A percentile compares a stretch with the other conserved stretches of the same genome.
Conservation (phyloP, 192 early-diverging fungal genomes). For the Umbelopsis ramanniana region DNA sequence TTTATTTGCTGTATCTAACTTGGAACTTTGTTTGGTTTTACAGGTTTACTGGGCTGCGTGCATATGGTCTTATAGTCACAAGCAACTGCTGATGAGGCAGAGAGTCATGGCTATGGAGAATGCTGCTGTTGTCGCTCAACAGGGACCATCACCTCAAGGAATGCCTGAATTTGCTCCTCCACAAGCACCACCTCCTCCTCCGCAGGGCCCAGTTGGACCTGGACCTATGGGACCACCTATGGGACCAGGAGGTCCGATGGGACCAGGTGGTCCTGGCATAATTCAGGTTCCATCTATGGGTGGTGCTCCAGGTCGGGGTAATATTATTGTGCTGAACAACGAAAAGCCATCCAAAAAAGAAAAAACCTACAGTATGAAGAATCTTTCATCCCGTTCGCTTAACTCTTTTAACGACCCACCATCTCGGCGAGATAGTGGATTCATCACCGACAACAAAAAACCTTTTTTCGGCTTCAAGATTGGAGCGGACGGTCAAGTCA, state of each 20-base stretch:
- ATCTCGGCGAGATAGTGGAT: background rate
- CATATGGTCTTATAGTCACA: slow-evolving; percentile 36
- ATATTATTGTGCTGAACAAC: slow-evolving; percentile 32
- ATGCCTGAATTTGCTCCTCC: slow-evolving; percentile 10
- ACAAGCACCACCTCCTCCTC: background rate
- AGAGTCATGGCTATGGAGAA: background rate
- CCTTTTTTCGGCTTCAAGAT: slow-evolving; percentile 27
- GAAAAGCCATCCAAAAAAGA: slow-evolving; percentile 27
- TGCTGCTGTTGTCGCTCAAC: slow-evolving; percentile 2
- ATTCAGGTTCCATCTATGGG: slow-evolving; percentile 13
- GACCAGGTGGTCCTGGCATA: slow-evolving; percentile 20
- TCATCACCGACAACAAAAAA: slow-evolving; percentile 1
- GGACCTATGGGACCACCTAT: background rate
- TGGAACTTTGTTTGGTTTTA: background rate
- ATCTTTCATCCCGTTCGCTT: slow-evolving; percentile 4
- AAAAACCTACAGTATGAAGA: background rate
- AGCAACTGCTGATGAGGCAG: background rate
- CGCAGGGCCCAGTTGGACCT: background rate
- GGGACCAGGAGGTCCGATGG: slow-evolving; percentile 3
- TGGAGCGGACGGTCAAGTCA: slow-evolving; percentile 23
- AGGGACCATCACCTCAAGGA: background rate
- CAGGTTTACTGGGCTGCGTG: slow-evolving; percentile 34
- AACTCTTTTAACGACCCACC: slow-evolving; percentile 8
- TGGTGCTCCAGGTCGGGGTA: slow-evolving; percentile 1
- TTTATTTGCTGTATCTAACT: background rate